A percentile compares a stretch with the other conserved stretches of the same genome.
phyloP scores from a whole-genome alignment of 108 stramenopile genomes.

The Skeletonema costatum region DNA sequence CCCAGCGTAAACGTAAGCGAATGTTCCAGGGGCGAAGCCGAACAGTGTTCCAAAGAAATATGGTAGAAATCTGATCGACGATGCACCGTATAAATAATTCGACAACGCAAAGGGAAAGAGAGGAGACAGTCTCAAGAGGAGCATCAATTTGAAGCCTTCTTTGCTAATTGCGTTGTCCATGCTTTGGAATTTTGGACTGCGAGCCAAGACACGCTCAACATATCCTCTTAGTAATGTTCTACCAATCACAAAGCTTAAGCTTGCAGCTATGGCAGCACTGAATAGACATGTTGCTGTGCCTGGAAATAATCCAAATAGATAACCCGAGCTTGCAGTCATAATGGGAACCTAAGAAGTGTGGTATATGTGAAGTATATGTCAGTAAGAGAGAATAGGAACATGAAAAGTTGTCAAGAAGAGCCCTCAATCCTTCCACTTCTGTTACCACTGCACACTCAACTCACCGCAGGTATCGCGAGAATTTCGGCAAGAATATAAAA shows the following conservation, averaged over 20 bases:
- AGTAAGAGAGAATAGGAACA: slow-evolving; percentile 15
- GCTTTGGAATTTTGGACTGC: slow-evolving; percentile 73
- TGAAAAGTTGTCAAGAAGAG: neutral
- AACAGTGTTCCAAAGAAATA: slow-evolving; percentile 78
- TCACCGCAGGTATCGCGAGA: slow-evolving; percentile 73
- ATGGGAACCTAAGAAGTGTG: slow-evolving; percentile 39
- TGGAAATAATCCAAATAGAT: slow-evolving; percentile 78
- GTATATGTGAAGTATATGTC: neutral
- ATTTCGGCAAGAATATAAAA: slow-evolving; percentile 77
- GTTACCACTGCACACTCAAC: neutral
- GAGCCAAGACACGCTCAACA: slow-evolving; percentile 60
- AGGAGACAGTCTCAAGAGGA: slow-evolving; percentile 83
- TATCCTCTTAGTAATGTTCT: slow-evolving; percentile 73
- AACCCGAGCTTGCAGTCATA: slow-evolving; percentile 86
- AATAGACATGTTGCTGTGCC: slow-evolving; percentile 80
- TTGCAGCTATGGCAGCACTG: slow-evolving; percentile 74
- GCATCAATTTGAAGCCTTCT: slow-evolving; percentile 90
- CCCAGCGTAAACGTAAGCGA: slow-evolving; percentile 83
- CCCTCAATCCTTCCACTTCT: neutral
- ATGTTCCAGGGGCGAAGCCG: slow-evolving; percentile 82
- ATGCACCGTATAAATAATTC: slow-evolving; percentile 91
- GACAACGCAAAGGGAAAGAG: slow-evolving; percentile 90
- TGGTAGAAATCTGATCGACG: slow-evolving; percentile 66
- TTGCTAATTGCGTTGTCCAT: slow-evolving; percentile 86
- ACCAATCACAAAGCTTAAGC: slow-evolving; percentile 77